phyloP scores from a whole-genome alignment of 768 basidiomycete species.

The Phylloporus rhodoxanthus region DNA sequence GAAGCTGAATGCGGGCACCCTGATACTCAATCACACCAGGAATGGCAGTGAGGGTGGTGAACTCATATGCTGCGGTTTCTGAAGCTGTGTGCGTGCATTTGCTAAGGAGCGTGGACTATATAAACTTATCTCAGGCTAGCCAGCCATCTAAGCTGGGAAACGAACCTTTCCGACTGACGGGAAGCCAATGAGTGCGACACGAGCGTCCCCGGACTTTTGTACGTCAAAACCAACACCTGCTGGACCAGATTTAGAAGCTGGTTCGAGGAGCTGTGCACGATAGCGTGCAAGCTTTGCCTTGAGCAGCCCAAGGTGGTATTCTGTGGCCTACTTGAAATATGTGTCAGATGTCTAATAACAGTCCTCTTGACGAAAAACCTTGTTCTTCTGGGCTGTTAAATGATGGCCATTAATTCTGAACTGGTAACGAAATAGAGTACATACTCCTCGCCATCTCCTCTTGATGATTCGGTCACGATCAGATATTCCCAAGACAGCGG shows the following conservation, averaged over 20 bases:
- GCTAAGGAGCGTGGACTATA: constrained; percentile 81
- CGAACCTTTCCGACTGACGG: constrained; percentile 87
- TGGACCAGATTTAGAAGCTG: constrained; percentile 74
- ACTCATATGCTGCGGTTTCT: constrained; percentile 89
- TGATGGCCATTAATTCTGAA: not conserved
- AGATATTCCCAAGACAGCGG: constrained; percentile 3
- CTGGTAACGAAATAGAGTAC: constrained; percentile 27
- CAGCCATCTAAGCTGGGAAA: not conserved
- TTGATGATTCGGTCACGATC: constrained; percentile 26
- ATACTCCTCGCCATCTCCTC: constrained; percentile 98
- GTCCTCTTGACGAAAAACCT: constrained; percentile 42
- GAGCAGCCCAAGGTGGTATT: constrained; percentile 88
- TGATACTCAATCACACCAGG: constrained; percentile 96
- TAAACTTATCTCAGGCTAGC: constrained; percentile 3
- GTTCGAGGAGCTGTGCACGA: constrained; percentile 91
- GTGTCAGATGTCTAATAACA: constrained; percentile 11
- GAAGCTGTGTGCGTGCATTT: constrained; percentile 91
- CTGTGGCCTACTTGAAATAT: constrained; percentile 60
- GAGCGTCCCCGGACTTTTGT: constrained; percentile 80
- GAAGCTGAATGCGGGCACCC: constrained; percentile 87
- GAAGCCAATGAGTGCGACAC: constrained; percentile 91
- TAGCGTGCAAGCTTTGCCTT: constrained; percentile 95
- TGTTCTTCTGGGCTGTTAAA: constrained; percentile 85
- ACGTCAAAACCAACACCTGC: constrained; percentile 86
- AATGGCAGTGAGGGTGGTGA: constrained; percentile 92